Evolutionary conservation across 2,329 filamentous ascomycete species (phyloP).

Genomic region (Xylaria sp.): DNA sequence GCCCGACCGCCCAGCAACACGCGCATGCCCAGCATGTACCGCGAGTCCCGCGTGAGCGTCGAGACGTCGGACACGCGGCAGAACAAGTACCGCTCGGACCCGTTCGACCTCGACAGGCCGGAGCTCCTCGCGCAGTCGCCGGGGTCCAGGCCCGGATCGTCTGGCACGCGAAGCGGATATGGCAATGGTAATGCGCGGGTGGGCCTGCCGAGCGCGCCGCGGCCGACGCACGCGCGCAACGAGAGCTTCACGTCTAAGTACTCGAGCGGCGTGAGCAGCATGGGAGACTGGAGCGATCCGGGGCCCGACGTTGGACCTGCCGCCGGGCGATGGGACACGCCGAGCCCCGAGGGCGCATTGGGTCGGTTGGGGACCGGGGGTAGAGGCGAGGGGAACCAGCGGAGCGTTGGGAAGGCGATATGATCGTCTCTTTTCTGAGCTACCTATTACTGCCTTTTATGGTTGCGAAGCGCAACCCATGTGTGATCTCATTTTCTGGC

Average conservation of each 20-base stretch:
- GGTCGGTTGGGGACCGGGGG: conserved; percentile 28
- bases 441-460: not conserved
- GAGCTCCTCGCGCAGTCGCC: conserved; percentile 52
- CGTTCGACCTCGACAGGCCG: conserved; percentile 70
- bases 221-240: conserved; percentile 50
- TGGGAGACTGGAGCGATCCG: conserved; percentile 63
- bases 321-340: conserved; percentile 47
- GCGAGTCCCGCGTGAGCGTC: conserved; percentile 57
- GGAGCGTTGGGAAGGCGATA: conserved; percentile 51
- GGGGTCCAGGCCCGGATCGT: conserved; percentile 20
- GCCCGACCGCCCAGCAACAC: conserved; percentile 44
- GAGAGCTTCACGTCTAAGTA: conserved; percentile 59
- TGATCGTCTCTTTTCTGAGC: conserved; percentile 33
- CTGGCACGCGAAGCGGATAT: conserved; percentile 44
- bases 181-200: conserved; percentile 36
- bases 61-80: conserved; percentile 55
- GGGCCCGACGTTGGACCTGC: conserved; percentile 63
- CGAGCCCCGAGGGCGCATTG: conserved; percentile 38
- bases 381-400: conserved; percentile 42
- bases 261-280: conserved; percentile 61
- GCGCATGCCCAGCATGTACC: conserved; percentile 54
- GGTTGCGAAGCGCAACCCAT: not conserved
- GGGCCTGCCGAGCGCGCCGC: conserved; percentile 45
- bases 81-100: conserved; percentile 70
- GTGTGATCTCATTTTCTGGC: conserved; percentile 6